Evolutionary conservation across 163 green algal genomes (phyloP).

Genomic region (Dunaliella salina): DNA sequence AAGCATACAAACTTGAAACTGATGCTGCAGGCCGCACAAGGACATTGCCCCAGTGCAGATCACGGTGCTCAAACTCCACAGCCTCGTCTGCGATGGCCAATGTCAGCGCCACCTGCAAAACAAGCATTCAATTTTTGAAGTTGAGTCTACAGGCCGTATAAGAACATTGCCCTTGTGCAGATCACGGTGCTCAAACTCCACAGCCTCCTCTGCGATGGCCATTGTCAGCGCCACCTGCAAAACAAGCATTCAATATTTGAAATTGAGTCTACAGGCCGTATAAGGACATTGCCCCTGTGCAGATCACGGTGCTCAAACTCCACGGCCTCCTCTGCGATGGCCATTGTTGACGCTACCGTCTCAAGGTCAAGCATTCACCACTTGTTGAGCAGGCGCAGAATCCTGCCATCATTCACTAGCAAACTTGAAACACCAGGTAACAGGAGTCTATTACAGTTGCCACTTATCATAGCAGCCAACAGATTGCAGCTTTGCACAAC

Average conservation of each 20-base stretch:
- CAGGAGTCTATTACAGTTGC: too few species aligned
- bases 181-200: slow-evolving; percentile 94
- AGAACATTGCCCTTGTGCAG: slow-evolving; percentile 96
- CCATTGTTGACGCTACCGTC: slow-evolving; percentile 59
- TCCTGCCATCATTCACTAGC: too few species aligned
- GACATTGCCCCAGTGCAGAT: slow-evolving; percentile 97
- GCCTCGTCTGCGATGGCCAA: slow-evolving; percentile 84
- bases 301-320: slow-evolving; percentile 96
- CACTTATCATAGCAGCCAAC: too few species aligned
- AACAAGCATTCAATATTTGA: not conserved
- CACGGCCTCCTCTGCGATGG: slow-evolving; percentile 77
- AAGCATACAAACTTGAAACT: not conserved
- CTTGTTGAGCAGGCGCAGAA: too few species aligned
- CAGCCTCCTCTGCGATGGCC: slow-evolving; percentile 78
- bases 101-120: slow-evolving; percentile 42
- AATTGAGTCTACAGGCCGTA: slow-evolving; percentile 37
- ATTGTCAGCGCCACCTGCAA: slow-evolving; percentile 55
- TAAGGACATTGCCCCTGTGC: slow-evolving; percentile 94
- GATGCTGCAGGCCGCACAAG: slow-evolving; percentile 51
- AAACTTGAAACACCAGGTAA: too few species aligned
- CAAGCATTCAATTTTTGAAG: not conserved
- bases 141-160: slow-evolving; percentile 37
- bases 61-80: slow-evolving; percentile 90
- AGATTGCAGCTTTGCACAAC: too few species aligned
- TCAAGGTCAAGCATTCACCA: too few species aligned